Evolutionary conservation across 495 filamentous ascomycete genomes (phyloP).

Genomic region (Xylaria venustula): DNA sequence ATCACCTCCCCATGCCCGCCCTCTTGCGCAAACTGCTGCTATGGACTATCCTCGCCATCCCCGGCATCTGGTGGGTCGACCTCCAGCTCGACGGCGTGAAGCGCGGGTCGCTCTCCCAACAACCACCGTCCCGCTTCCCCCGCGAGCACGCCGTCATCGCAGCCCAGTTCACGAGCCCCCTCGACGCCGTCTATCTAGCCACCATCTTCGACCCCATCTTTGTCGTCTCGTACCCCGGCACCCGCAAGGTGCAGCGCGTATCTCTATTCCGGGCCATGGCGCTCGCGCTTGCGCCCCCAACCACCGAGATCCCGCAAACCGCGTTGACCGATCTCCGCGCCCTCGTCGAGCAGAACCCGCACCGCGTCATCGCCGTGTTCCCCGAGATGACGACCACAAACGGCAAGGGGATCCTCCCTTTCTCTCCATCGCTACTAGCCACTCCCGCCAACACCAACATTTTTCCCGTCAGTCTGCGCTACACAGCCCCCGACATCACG

Average conservation of each 20-base stretch:
- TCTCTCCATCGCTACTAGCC: slow-evolving; percentile 69
- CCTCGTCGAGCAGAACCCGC: slow-evolving; percentile 65
- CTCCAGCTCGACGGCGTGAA: slow-evolving; percentile 93
- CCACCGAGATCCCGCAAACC: slow-evolving; percentile 42
- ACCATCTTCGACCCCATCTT: slow-evolving; percentile 97
- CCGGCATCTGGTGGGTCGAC: slow-evolving; percentile 97
- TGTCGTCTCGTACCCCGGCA: slow-evolving; percentile 73
- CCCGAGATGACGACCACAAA: slow-evolving; percentile 95
- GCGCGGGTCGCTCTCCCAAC: slow-evolving; percentile 66
- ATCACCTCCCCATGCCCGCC: slow-evolving; percentile 82
- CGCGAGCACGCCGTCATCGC: slow-evolving; percentile 75
- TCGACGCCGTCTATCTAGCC: slow-evolving; percentile 94
- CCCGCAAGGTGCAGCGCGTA: slow-evolving; percentile 69
- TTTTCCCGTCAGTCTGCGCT: slow-evolving; percentile 85
- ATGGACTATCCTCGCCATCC: slow-evolving; percentile 81
- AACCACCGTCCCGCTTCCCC: slow-evolving; percentile 68
- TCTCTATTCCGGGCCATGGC: slow-evolving; percentile 72
- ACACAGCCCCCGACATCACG: slow-evolving; percentile 83
- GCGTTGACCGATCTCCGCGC: slow-evolving; percentile 57
- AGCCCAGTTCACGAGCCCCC: slow-evolving; percentile 83
- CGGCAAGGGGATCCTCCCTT: slow-evolving; percentile 81
- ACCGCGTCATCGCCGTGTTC: slow-evolving; percentile 77
- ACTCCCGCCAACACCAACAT: slow-evolving; percentile 65
- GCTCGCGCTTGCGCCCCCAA: slow-evolving; percentile 65
- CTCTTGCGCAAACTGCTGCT: slow-evolving; percentile 75